These are phyloP conservation scores for Jamesozyma hellenica DNA, from an alignment of 805 yeast genomes.

Conservation along the genomic window DNA sequence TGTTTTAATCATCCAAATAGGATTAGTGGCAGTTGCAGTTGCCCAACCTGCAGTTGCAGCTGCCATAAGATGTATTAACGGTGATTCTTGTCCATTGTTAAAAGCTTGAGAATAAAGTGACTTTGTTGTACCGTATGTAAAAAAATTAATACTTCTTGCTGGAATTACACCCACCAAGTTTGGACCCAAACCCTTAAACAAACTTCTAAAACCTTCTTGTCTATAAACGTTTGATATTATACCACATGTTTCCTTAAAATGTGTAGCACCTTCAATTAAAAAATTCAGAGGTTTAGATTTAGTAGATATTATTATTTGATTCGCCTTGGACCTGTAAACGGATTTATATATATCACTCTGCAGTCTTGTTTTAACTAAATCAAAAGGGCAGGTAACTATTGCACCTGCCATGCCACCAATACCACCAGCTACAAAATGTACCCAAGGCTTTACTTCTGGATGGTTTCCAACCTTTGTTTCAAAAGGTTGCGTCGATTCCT, in stretches of 20 bases:
- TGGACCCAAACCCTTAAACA: conserved; percentile 94
- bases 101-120: conserved; percentile 56
- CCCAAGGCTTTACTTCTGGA: conserved; percentile 43
- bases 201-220: conserved; percentile 73
- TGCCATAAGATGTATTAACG: conserved; percentile 76
- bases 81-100: conserved; percentile 65
- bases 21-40: conserved; percentile 93
- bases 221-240: conserved; percentile 60
- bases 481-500: conserved; percentile 29
- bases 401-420: conserved; percentile 98
- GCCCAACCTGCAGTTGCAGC: conserved; percentile 90
- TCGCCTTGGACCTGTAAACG: conserved; percentile 34
- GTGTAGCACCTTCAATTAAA: conserved; percentile 45
- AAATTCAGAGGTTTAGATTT: conserved; percentile 20
- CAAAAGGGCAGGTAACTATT: conserved; percentile 85
- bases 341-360: conserved; percentile 77
- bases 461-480: conserved; percentile 8
- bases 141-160: conserved; percentile 91
- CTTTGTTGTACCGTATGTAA: conserved; percentile 92
- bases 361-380: conserved; percentile 88
- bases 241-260: conserved; percentile 71
- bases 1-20: conserved; percentile 95
- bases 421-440: conserved; percentile 85
- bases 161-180: conserved; percentile 96
- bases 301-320: conserved; percentile 3